These are phyloP conservation scores for Xylaria sp. DNA, from an alignment of 2,329 filamentous ascomycete genomes.

Conservation along the genomic window DNA sequence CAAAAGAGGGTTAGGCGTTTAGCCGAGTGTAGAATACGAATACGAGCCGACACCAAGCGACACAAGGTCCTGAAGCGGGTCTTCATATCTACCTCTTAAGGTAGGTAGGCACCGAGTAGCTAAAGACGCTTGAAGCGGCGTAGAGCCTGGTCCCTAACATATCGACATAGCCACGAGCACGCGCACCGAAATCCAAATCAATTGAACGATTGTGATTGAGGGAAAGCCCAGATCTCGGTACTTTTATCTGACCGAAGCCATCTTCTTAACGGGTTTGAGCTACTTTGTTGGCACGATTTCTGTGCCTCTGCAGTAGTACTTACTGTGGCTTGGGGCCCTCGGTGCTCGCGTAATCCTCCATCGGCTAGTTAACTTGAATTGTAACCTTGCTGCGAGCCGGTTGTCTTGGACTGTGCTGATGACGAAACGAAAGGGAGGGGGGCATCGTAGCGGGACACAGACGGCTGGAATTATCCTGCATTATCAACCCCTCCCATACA, in stretches of 20 bases:
- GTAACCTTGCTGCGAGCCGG: not conserved
- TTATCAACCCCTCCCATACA: not conserved
- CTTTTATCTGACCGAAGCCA: not conserved
- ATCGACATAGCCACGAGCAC: not conserved
- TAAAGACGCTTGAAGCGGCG: too few relatives aligned
- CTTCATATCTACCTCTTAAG: not conserved
- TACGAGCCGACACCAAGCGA: conserved; percentile 24
- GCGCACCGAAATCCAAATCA: not conserved
- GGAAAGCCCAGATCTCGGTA: too few relatives aligned
- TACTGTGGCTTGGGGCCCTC: not conserved
- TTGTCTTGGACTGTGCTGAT: not conserved
- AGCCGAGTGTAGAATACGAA: conserved; percentile 31
- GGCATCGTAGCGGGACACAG: not conserved
- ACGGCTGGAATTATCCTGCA: not conserved
- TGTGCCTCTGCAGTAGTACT: not conserved
- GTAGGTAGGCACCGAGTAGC: not conserved
- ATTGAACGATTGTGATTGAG: not conserved
- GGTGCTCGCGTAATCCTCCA: not conserved
- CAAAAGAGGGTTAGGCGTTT: conserved; percentile 12
- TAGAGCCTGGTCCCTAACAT: not conserved
- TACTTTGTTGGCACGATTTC: not conserved
- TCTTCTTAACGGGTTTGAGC: not conserved
- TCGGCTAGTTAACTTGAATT: not conserved
- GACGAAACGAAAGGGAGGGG: not conserved
- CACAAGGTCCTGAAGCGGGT: not conserved